phyloP scores from a whole-genome alignment of 139 green algal species.

The Chloropicon primus region DNA sequence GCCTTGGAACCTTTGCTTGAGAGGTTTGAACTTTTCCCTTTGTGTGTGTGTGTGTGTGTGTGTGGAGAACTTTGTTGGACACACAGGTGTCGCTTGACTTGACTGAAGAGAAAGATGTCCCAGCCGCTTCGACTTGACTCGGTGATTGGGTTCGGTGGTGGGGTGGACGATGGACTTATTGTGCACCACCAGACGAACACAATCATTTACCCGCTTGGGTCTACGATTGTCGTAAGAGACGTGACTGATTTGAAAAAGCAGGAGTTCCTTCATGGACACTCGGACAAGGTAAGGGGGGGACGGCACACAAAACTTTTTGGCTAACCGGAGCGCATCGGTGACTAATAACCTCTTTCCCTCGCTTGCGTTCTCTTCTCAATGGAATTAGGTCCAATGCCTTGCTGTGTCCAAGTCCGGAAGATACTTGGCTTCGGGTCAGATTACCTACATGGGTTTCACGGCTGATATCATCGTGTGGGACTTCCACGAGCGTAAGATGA shows the following conservation, averaged over 20 bases:
- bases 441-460: constrained; percentile 70
- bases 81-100: no score
- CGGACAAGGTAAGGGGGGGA: constrained; percentile 20
- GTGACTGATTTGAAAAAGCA: constrained; percentile 33
- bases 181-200: constrained; percentile 53
- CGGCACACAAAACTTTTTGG: background rate
- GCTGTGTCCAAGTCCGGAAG: constrained; percentile 44
- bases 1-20: no score
- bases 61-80: no score
- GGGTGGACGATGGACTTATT: constrained; percentile 44
- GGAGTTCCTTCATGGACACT: constrained; percentile 32
- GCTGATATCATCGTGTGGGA: constrained; percentile 82
- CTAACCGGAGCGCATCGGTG: background rate
- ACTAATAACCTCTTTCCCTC: no score
- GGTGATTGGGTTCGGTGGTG: constrained; percentile 48
- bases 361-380: background rate
- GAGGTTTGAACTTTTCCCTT: no score
- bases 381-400: constrained; percentile 53
- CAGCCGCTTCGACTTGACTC: constrained; percentile 9
- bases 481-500: constrained; percentile 32
- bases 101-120: background rate
- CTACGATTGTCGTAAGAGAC: constrained; percentile 53
- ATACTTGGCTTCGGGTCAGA: constrained; percentile 62
- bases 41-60: no score
- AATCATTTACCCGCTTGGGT: constrained; percentile 65